These are phyloP conservation scores for Starmerella gropengiesseri DNA, from an alignment of 805 yeast genomes.

Conservation along the genomic window DNA sequence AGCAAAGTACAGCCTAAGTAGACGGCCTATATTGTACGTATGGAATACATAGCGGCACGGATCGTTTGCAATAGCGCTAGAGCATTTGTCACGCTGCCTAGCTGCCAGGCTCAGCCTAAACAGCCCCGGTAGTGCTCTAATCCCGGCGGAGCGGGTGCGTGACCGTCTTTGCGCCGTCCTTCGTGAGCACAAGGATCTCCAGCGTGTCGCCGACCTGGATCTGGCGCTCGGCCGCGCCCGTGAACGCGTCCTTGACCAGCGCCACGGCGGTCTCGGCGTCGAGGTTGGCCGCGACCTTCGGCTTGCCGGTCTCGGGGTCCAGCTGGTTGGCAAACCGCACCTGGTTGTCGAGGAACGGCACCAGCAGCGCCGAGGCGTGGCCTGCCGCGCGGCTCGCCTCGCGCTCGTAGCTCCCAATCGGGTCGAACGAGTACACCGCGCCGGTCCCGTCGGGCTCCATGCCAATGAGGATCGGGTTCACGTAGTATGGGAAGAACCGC, in stretches of 20 bases:
- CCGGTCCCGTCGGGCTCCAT: constrained; percentile 87
- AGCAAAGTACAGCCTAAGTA: no score
- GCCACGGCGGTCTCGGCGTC: constrained; percentile 74
- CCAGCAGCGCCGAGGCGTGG: constrained; percentile 87
- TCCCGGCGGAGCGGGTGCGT: constrained; percentile 82
- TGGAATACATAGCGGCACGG: no score
- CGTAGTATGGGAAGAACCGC: constrained; percentile 94
- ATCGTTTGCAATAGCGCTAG: no score
- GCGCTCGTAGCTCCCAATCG: constrained; percentile 94
- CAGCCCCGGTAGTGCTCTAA: no score
- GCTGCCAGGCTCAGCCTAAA: no score
- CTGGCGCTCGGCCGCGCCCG: constrained; percentile 96
- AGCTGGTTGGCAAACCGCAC: constrained; percentile 90
- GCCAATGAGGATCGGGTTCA: constrained; percentile 89
- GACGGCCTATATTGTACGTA: no score
- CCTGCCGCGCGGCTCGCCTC: constrained; percentile 98
- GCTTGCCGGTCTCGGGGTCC: constrained; percentile 61
- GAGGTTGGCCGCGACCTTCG: constrained; percentile 52
- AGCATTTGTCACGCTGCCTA: no score
- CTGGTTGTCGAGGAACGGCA: constrained; percentile 97
- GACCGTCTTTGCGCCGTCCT: constrained; percentile 81
- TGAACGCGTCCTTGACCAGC: constrained; percentile 85
- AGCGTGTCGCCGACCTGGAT: constrained; percentile 96
- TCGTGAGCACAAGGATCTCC: constrained; percentile 81
- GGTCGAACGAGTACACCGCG: constrained; percentile 91